Evolutionary conservation across 1,284 basidiomycete species (phyloP).

Genomic region (Coriolopsis trogii): DNA sequence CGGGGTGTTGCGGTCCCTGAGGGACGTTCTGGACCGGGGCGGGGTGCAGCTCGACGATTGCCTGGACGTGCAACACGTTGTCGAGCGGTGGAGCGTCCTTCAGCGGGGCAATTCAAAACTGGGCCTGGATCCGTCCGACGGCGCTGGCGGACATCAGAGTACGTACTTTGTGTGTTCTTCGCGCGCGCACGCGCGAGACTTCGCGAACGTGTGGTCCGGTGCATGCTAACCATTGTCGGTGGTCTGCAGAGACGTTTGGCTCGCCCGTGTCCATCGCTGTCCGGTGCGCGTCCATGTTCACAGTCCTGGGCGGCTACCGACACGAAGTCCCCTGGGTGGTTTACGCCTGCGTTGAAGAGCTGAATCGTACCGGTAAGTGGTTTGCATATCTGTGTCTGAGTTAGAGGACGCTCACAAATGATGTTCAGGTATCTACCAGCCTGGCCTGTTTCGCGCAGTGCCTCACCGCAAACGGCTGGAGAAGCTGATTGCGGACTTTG

Average conservation of each 20-base stretch:
- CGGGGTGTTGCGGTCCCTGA: slow-evolving; percentile 26
- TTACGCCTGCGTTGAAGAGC: slow-evolving; percentile 59
- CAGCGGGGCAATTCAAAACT: not conserved
- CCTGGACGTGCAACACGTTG: slow-evolving; percentile 42
- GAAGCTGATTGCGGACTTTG: slow-evolving; percentile 41
- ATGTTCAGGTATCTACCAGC: slow-evolving; percentile 45
- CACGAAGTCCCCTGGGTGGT: slow-evolving; percentile 59
- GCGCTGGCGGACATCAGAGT: slow-evolving; percentile 8
- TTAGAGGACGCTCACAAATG: not conserved
- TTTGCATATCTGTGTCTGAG: not conserved
- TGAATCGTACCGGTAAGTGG: slow-evolving; percentile 55
- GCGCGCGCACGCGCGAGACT: not conserved
- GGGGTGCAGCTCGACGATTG: slow-evolving; percentile 30
- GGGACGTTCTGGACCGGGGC: slow-evolving; percentile 23
- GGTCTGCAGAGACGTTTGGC: slow-evolving; percentile 50
- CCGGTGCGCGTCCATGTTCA: slow-evolving; percentile 46
- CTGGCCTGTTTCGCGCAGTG: slow-evolving; percentile 47
- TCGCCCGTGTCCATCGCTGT: slow-evolving; percentile 47
- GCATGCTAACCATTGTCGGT: not conserved
- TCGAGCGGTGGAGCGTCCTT: slow-evolving; percentile 30
- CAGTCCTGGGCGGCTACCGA: slow-evolving; percentile 52
- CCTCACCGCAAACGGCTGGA: slow-evolving; percentile 39
- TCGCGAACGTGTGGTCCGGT: not conserved
- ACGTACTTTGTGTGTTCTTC: not conserved
- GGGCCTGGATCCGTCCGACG: not conserved